Base-by-base conservation (phyloP, 169 alveolate species). In the Plasmodium gallinaceum region DNA sequence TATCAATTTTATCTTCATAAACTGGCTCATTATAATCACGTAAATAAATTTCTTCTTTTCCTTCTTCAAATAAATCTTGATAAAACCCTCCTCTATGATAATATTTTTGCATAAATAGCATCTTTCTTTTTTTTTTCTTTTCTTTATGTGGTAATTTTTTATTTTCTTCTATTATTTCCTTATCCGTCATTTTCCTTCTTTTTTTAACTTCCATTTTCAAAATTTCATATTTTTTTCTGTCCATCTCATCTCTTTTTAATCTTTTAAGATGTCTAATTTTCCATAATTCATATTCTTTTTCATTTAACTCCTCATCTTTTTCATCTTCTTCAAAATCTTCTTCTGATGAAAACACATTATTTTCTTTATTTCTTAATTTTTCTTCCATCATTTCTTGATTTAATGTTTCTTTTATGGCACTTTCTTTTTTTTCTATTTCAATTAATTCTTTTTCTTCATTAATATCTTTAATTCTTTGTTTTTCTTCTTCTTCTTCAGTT, bases 41-140 rank as follows among this genome's bases (percentile, higher is more conserved):
- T 39, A 78, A 85, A 74, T 95, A 95, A 16, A 95, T 72, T 9
- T 94, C 95, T 78, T 95, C 97, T n/a, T 95, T 94, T 9, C 97
- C 97, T 69, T 91, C 95, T 66, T 95, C 96, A 42, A 94, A 95
- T 89, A 93, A 75, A 72, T 95, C 97, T 94, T 93, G 95, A 90
- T 94, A 95, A 92, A 95, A 95, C 2, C 97, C 97, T 66, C 97
- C 97, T 58, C 88, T 92, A 93, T 95, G 97, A 86, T 95, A 95
- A 91, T 95, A 95, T 80, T 95, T 95, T 91, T 95, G 97, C 95
- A 95, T 89, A 95, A 95, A 95, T 8, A 71, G 43, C 88, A 93
- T 88, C 61, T 95, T 95, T 57, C 52, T 76, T 51, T 75, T 72
- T 54, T 60, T 80, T 64, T 64, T 65, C 18, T 46, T 74, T 45